phyloP scores from a whole-genome alignment of 768 basidiomycete genomes.

The Lentinula aciculospora region DNA sequence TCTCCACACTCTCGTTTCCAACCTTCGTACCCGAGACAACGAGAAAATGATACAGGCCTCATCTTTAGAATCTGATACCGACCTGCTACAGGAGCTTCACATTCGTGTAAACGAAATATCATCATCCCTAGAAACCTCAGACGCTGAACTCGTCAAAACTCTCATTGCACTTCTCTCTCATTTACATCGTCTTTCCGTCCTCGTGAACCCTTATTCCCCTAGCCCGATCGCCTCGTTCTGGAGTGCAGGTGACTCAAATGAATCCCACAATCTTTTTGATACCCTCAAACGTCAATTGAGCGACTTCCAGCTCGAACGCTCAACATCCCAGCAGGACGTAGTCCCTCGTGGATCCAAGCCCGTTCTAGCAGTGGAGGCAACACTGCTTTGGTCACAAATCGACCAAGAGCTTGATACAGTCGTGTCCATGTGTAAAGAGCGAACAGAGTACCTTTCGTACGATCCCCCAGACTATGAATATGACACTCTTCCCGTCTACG shows the following conservation, averaged over 20 bases:
- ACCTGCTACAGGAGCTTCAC: conserved; percentile 56
- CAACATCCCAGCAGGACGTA: conserved; percentile 33
- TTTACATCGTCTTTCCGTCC: conserved; percentile 54
- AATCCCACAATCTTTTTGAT: conserved; percentile 42
- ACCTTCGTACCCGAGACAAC: conserved; percentile 45
- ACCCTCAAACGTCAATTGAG: conserved; percentile 64
- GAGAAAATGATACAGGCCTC: conserved; percentile 43
- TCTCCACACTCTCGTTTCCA: conserved; percentile 55
- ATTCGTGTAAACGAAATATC: conserved; percentile 45
- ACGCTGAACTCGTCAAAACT: conserved; percentile 60
- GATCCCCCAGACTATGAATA: conserved; percentile 28
- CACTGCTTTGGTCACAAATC: conserved; percentile 70
- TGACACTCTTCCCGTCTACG: conserved; percentile 53
- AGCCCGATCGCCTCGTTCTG: not conserved
- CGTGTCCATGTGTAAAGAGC: conserved; percentile 59
- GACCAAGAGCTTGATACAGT: conserved; percentile 72
- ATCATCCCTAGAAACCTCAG: conserved; percentile 35
- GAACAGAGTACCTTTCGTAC: conserved; percentile 44
- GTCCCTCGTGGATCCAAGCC: conserved; percentile 35
- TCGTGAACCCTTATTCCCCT: conserved; percentile 18
- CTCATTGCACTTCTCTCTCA: conserved; percentile 67
- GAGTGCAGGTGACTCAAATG: conserved; percentile 15
- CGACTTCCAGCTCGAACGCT: conserved; percentile 57
- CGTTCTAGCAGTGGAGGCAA: conserved; percentile 46
- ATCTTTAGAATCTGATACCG: conserved; percentile 34